Conservation (phyloP, 1,139 yeast genomes). For the Scheffersomyces segobiensis region DNA sequence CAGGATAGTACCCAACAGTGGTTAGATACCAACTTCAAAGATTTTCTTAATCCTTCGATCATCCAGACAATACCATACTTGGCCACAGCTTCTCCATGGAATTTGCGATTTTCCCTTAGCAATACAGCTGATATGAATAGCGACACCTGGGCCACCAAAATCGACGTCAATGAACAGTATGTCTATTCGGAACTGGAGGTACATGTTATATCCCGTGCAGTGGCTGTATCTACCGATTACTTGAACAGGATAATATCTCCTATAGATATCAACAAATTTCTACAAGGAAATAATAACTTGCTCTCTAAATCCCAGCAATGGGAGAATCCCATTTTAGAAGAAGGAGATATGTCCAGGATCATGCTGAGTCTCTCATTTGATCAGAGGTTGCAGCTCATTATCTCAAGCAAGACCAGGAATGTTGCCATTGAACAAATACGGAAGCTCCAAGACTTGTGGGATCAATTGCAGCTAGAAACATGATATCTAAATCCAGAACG, state of each 20-base stretch:
- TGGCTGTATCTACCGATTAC: constrained; percentile 32
- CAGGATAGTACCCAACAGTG: constrained; percentile 55
- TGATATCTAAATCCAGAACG: neutral
- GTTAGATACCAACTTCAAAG: constrained; percentile 32
- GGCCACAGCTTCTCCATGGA: constrained; percentile 48
- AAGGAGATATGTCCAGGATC: constrained; percentile 10
- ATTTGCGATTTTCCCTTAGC: constrained; percentile 40
- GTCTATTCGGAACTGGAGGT: constrained; percentile 39
- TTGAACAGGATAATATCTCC: constrained; percentile 30
- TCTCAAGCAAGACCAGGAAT: constrained; percentile 11
- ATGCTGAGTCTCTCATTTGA: constrained; percentile 18
- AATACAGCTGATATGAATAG: constrained; percentile 29
- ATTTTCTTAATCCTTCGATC: constrained; percentile 22
- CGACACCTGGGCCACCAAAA: constrained; percentile 48
- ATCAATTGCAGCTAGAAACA: neutral
- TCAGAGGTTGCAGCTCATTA: constrained; percentile 22
- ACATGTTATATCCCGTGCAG: constrained; percentile 29
- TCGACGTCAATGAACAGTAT: constrained; percentile 56
- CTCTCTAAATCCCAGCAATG: constrained; percentile 7
- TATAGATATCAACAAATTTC: constrained; percentile 20
- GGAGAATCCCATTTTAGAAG: constrained; percentile 13
- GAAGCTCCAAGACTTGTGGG: constrained; percentile 8
- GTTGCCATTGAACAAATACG: constrained; percentile 9
- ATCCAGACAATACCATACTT: constrained; percentile 60
- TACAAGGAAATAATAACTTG: constrained; percentile 4